A percentile compares a stretch with the other conserved stretches of the same genome.
phyloP scores from a whole-genome alignment of 805 yeast genomes.

The Wickerhamomyces subpelliculosus region DNA sequence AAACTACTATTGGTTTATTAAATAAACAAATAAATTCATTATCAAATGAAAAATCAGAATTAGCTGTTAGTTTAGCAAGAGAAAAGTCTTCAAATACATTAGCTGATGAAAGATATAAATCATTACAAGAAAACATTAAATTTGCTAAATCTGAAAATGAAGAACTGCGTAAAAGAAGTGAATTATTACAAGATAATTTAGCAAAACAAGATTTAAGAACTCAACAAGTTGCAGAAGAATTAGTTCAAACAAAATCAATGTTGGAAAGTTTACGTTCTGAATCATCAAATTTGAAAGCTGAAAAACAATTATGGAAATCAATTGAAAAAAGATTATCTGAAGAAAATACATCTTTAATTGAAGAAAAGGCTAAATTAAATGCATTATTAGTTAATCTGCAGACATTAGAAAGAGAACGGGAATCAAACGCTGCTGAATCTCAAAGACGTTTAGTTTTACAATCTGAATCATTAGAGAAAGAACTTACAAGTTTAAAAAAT shows the following conservation, averaged over 20 bases:
- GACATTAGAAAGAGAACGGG: constrained; percentile 54
- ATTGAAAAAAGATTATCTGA: constrained; percentile 42
- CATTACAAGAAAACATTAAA: constrained; percentile 33
- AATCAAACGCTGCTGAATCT: constrained; percentile 40
- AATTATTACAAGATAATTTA: constrained; percentile 34
- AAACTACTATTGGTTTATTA: constrained; percentile 41
- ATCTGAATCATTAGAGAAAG: constrained; percentile 41
- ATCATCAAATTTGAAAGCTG: constrained; percentile 44
- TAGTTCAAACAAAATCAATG: constrained; percentile 43
- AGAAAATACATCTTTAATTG: constrained; percentile 45
- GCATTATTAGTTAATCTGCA: constrained; percentile 55
- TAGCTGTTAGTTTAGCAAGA: constrained; percentile 43
- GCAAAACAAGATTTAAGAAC: constrained; percentile 42
- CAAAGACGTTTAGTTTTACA: constrained; percentile 42
- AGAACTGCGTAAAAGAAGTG: constrained; percentile 33
- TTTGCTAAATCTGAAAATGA: constrained; percentile 37
- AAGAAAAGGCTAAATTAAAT: constrained; percentile 54
- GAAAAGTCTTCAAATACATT: constrained; percentile 49
- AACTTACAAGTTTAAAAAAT: constrained; percentile 36
- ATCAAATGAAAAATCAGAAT: constrained; percentile 35
- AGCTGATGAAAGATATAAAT: constrained; percentile 42
- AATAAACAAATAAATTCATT: constrained; percentile 37
- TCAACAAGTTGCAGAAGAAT: constrained; percentile 44
- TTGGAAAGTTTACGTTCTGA: constrained; percentile 39
- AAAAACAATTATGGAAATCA: constrained; percentile 42